Conservation (phyloP, 768 basidiomycete species). For the Pholiota conissans region DNA sequence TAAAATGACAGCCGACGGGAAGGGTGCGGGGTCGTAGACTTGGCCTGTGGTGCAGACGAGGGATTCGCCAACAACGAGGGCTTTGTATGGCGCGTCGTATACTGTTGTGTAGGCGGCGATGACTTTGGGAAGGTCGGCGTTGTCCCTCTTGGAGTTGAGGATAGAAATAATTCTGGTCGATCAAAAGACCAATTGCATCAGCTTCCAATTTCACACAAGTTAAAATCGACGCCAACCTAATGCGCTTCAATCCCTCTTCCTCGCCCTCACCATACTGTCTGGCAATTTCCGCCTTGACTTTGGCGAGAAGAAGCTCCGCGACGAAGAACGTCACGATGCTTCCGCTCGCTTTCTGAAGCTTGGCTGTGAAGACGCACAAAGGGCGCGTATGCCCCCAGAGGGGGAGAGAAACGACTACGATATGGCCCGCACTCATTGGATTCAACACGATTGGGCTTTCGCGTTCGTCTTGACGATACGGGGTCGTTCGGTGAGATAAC, state of each 20-base stretch:
- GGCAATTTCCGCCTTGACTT: not conserved
- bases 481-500: not conserved
- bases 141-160: not conserved
- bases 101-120: not conserved
- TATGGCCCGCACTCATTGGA: too few species aligned
- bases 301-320: not conserved
- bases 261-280: not conserved
- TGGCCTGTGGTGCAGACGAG: not conserved
- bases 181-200: not conserved
- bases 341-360: not conserved
- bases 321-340: not conserved
- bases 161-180: not conserved
- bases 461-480: not conserved
- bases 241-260: not conserved
- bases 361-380: not conserved
- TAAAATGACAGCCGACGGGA: not conserved
- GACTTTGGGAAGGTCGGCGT: slow-evolving; percentile 1
- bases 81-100: not conserved
- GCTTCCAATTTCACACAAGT: not conserved
- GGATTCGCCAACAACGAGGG: not conserved
- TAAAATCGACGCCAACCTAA: not conserved
- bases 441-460: too few species aligned
- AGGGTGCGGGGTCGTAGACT: not conserved
- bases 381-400: slow-evolving; percentile 3
- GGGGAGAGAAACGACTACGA: not conserved